Evolutionary conservation across 768 basidiomycete species (phyloP).

Genomic region (Lactarius hengduanensis): DNA sequence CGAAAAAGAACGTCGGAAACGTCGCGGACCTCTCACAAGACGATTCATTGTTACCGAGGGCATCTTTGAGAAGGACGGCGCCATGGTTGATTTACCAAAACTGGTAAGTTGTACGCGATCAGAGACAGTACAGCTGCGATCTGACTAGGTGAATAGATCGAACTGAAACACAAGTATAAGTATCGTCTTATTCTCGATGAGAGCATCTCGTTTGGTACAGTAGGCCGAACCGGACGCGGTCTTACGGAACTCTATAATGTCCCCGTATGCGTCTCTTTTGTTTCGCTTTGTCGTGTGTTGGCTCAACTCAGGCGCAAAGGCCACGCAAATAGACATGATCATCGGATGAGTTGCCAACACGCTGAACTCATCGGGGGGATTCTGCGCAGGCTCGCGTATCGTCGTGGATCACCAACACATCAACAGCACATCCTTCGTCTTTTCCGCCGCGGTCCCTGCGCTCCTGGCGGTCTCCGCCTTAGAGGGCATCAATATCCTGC

Average conservation of each 20-base stretch:
- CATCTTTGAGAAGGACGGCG: constrained; percentile 92
- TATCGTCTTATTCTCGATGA: constrained; percentile 95
- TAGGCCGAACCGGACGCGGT: constrained; percentile 47
- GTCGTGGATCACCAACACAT: background rate
- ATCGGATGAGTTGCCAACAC: background rate
- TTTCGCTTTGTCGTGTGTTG: background rate
- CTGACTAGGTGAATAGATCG: constrained; percentile 55
- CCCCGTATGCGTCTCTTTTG: constrained; percentile 57
- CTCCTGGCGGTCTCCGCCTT: background rate
- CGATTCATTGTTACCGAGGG: constrained; percentile 97
- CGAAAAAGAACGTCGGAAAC: constrained; percentile 87
- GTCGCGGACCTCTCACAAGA: constrained; percentile 75
- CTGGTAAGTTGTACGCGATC: constrained; percentile 53
- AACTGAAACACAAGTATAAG: constrained; percentile 93
- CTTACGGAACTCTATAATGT: constrained; percentile 49
- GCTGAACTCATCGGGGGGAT: background rate
- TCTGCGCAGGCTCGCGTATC: background rate
- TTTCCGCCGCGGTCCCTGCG: background rate
- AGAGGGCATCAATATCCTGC: too few species aligned
- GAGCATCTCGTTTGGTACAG: constrained; percentile 86
- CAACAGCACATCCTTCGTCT: background rate
- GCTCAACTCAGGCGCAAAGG: background rate
- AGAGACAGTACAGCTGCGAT: background rate
- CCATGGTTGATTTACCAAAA: constrained; percentile 88
- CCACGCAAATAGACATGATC: background rate